Base-by-base conservation (phyloP, 805 yeast species). In the Ogataea ganodermae region DNA sequence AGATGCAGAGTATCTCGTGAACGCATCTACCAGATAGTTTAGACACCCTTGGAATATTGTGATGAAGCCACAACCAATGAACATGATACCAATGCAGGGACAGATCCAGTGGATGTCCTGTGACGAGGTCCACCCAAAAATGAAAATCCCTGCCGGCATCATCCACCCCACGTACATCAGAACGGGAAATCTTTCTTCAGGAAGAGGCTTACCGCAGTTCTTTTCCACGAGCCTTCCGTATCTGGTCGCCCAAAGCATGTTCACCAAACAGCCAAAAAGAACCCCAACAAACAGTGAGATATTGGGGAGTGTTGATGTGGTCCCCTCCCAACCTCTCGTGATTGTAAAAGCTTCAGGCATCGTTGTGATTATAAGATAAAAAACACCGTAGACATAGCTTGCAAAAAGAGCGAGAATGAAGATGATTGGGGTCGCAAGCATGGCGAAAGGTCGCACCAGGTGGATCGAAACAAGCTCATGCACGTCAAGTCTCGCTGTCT, bases 41-140 rank as follows among this genome's bases (percentile, higher is more conserved):
- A 83, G 83, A 49, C 81, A 75, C n/a, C 81, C 72, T 55, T 81
- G 86, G 66, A 85, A 85, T n/a, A 81, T 81, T 4, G 82, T 78
- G 47, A 81, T 75, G 33, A 83, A 63, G 1, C 81, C 80, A 57
- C 77, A 74, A 2, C 84, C 83, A 61, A 82, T 83, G 20, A 85
- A 66, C 3, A 70, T 76, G 14, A 81, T 72, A 2, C 90, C 91
- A 24, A 84, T 68, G 24, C 62, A 59, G 1, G 84, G 87, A 6
- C 73, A 78, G n/a, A 75, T 65, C 82, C 82, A 79, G 51, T 70
- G 80, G 17, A 75, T 62, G 8, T 54, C 47, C 7, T 61, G 53
- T 27, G 61, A 57, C 46, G 80, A 76, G 0, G 85, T 70, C 89
- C 89, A 84, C 7, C 84, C 86, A 57, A 81, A 72, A 61, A 83